Evolutionary conservation across 2,329 filamentous ascomycete species (phyloP).

Genomic region (Exophiala mesophila): DNA sequence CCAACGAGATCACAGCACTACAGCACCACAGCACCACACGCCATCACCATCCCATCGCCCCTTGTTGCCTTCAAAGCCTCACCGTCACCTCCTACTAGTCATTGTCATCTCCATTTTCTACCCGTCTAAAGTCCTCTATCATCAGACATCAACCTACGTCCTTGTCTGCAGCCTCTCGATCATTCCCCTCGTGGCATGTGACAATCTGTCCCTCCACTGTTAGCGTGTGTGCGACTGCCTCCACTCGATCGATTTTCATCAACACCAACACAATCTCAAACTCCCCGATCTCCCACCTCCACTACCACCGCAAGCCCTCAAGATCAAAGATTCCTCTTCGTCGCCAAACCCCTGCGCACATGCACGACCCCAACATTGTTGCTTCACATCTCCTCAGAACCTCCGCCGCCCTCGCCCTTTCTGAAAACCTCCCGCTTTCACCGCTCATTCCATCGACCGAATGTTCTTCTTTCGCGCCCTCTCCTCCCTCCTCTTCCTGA

Average conservation of each 20-base stretch:
- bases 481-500: slow-evolving; percentile 78
- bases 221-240: slow-evolving; percentile 1
- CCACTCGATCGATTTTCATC: slow-evolving; percentile 8
- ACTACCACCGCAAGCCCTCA: neutral
- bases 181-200: neutral
- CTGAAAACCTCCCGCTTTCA: slow-evolving; percentile 34
- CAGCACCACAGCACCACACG: no score
- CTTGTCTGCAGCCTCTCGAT: no score
- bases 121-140: no score
- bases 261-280: slow-evolving; percentile 2
- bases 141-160: no score
- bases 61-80: no score
- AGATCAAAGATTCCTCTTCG: neutral
- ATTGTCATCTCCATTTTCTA: no score
- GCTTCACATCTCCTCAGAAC: slow-evolving; percentile 3
- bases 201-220: neutral
- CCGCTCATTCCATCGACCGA: slow-evolving; percentile 37
- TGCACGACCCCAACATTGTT: slow-evolving; percentile 2
- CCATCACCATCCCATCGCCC: no score
- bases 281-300: neutral
- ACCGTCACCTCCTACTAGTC: no score
- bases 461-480: slow-evolving; percentile 83
- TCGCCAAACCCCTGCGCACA: slow-evolving; percentile 3
- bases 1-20: no score
- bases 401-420: slow-evolving; percentile 21